Base-by-base conservation (phyloP, 371 early-diverging fungal species). In the Phascolomyces articulosus region DNA sequence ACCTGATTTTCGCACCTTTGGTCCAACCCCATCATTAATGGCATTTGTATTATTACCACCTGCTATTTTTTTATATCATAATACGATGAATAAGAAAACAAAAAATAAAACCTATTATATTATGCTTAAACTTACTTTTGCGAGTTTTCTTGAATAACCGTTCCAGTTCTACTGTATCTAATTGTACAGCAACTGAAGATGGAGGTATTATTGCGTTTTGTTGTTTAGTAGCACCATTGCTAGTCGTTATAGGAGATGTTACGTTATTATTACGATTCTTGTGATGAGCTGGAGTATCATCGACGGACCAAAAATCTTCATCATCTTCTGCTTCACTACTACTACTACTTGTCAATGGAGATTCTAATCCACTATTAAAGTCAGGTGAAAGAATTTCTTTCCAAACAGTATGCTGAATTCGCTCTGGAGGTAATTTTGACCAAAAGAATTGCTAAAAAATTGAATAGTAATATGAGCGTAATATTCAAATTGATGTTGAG, bases 401-500 rank as follows among this genome's bases (percentile, higher is more conserved):
- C 87, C 87, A 87, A 0, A 87, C 82, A 3, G 87, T 87, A 38
- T 82, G 77, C 2, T 74, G 72, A 44, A 87, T 83, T 21, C 80
- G 76, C 21, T 83, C 85, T 13, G 71, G 65, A 4, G 87, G 76
- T 40, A 87, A 60, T 31, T 87, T 87, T 66, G 85, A 85, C 87
- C 87, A 87, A 67, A 85, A 87, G 29, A 87, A 74, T 74, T 87
- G 87, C 71, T 44, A 44, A 4, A 18, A 44, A 44, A 44, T 8
- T 13, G 8, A 83, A 65, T 57, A 71, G 62, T 10, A 41, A 63
- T 61, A 67, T 38, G 4, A 40, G 40, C 4, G n/a, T n/a, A n/a
- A n/a, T n/a, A n/a, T n/a, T n/a, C n/a, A n/a, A n/a, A n/a, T n/a
- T n/a, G n/a, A n/a, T n/a, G n/a, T n/a, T n/a, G n/a, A n/a, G n/a